These are phyloP conservation scores for Zygotorulaspora mrakii DNA, from an alignment of 1,139 yeast species.

Conservation along the genomic window DNA sequence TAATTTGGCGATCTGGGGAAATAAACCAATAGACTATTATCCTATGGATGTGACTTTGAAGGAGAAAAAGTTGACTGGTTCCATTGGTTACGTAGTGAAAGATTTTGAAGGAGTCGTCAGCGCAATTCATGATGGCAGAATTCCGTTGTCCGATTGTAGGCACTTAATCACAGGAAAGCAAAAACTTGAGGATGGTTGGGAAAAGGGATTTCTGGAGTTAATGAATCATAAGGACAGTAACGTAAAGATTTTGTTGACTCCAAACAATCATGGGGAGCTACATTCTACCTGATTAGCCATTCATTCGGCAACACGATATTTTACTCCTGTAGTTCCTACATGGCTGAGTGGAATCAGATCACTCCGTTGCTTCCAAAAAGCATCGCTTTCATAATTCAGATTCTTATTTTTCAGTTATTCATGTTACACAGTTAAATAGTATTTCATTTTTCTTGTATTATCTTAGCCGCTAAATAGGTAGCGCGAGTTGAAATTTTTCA, in stretches of 20 bases:
- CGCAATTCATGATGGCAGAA: constrained; percentile 43
- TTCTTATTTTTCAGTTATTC: no score
- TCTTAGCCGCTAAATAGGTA: no score
- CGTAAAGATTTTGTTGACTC: constrained; percentile 42
- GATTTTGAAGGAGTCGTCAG: constrained; percentile 49
- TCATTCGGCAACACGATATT: not conserved
- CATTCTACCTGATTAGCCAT: constrained; percentile 25
- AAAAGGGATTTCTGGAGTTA: constrained; percentile 45
- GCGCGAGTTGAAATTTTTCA: no score
- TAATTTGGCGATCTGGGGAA: constrained; percentile 52
- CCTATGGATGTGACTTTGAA: constrained; percentile 47
- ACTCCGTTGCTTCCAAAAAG: no score
- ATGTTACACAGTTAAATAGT: no score
- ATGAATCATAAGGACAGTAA: constrained; percentile 44
- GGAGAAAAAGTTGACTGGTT: constrained; percentile 46
- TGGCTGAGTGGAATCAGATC: no score
- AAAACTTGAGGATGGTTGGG: constrained; percentile 43
- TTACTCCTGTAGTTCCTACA: not conserved
- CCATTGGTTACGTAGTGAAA: constrained; percentile 46
- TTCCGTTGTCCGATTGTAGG: constrained; percentile 41
- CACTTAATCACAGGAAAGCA: constrained; percentile 45
- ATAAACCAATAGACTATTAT: constrained; percentile 40
- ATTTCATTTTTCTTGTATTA: no score
- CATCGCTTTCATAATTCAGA: no score
- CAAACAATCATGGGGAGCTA: constrained; percentile 27